A percentile compares a stretch with the other conserved stretches of the same genome.
Conservation (phyloP, 352 stramenopile genomes). For the Pythium brassicae region DNA sequence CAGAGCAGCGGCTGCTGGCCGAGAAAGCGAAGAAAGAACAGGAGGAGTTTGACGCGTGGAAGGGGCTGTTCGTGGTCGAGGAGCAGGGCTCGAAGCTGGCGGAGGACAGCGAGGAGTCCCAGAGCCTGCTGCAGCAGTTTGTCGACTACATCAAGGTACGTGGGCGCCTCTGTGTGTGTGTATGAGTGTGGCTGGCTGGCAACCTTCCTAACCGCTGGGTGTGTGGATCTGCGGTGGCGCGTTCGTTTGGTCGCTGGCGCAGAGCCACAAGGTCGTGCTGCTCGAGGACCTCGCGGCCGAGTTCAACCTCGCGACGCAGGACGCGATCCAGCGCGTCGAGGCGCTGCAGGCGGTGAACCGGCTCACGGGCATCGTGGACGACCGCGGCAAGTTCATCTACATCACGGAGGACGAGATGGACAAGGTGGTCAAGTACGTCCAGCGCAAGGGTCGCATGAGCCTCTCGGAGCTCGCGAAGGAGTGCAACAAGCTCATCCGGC, state of each 20-base stretch:
- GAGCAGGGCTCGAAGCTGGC: slow-evolving; percentile 49
- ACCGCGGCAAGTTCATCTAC: slow-evolving; percentile 81
- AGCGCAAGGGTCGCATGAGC: slow-evolving; percentile 55
- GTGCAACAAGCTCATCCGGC: slow-evolving; percentile 74
- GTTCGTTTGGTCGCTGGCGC: neutral
- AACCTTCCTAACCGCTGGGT: no score
- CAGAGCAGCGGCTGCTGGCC: slow-evolving; percentile 34
- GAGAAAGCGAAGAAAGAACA: slow-evolving; percentile 62
- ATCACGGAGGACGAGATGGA: slow-evolving; percentile 80
- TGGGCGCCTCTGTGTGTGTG: neutral
- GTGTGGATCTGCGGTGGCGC: no score
- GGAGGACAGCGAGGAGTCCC: slow-evolving; percentile 57
- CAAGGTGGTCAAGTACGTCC: slow-evolving; percentile 64
- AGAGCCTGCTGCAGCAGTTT: slow-evolving; percentile 63
- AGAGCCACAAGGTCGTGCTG: slow-evolving; percentile 70
- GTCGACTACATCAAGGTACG: slow-evolving; percentile 73
- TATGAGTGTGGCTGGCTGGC: no score
- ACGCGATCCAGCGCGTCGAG: slow-evolving; percentile 62
- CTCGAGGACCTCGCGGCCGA: slow-evolving; percentile 65
- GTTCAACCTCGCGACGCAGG: slow-evolving; percentile 64
- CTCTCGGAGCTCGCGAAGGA: slow-evolving; percentile 65
- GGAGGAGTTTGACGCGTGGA: slow-evolving; percentile 76
- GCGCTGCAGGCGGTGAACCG: slow-evolving; percentile 46
- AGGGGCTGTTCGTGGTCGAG: slow-evolving; percentile 69
- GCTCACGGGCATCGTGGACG: slow-evolving; percentile 70